phyloP scores from a whole-genome alignment of 1,284 basidiomycete species.

The Ganoderma leucocontextum region DNA sequence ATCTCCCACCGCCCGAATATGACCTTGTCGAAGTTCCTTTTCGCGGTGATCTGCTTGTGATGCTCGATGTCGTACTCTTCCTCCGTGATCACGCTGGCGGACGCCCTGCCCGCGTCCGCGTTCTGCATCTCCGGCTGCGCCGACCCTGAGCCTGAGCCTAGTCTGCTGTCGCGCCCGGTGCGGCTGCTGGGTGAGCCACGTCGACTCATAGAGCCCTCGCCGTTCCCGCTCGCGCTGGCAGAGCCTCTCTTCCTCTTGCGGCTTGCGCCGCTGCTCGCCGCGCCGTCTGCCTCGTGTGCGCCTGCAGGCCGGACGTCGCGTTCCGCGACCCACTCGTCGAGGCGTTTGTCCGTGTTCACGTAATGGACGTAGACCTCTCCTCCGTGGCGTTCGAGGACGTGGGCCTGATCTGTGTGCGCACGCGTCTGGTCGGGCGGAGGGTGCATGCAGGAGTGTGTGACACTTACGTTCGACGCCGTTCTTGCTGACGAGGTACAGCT shows the following conservation, averaged over 20 bases:
- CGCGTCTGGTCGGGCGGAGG: slow-evolving; percentile 11
- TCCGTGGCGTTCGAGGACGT: slow-evolving; percentile 56
- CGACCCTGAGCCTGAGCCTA: slow-evolving; percentile 19
- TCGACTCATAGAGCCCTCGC: slow-evolving; percentile 20
- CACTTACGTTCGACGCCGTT: slow-evolving; percentile 57
- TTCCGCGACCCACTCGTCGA: slow-evolving; percentile 79
- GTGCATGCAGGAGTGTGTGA: slow-evolving; percentile 2
- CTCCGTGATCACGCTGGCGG: slow-evolving; percentile 55
- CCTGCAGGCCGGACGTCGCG: slow-evolving; percentile 44
- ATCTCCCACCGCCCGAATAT: slow-evolving; percentile 81
- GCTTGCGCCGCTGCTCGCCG: slow-evolving; percentile 28
- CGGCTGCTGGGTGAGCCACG: slow-evolving; percentile 27
- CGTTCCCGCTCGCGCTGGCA: slow-evolving; percentile 6
- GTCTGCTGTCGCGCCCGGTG: slow-evolving; percentile 14
- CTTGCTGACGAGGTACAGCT: slow-evolving; percentile 44
- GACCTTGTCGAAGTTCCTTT: slow-evolving; percentile 81
- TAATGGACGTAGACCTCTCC: slow-evolving; percentile 74
- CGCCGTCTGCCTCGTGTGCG: slow-evolving; percentile 31
- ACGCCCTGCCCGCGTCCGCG: slow-evolving; percentile 21
- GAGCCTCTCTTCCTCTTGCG: slow-evolving; percentile 44
- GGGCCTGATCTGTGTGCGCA: slow-evolving; percentile 51
- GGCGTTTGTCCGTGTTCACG: slow-evolving; percentile 71
- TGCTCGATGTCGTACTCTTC: slow-evolving; percentile 74
- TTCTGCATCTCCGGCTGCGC: slow-evolving; percentile 24
- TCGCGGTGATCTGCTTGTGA: slow-evolving; percentile 71